Conservation (phyloP, 495 filamentous ascomycete species). For the Parathielavia appendiculata region DNA sequence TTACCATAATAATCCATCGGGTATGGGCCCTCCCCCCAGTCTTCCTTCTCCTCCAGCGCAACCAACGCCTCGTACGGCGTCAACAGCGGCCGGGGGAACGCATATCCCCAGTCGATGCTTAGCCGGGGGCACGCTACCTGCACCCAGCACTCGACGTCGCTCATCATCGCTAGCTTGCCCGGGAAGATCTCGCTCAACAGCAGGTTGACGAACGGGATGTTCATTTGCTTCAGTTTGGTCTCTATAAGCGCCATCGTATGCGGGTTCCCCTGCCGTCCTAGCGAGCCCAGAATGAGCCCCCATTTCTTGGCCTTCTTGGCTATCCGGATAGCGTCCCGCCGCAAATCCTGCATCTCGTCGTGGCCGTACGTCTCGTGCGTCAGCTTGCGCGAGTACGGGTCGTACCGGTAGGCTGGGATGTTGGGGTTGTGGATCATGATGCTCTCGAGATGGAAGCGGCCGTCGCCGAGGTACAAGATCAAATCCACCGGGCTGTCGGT, state of each 20-base stretch:
- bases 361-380: constrained; percentile 88
- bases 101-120: constrained; percentile 99
- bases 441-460: constrained; percentile 92
- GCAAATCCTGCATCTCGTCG: constrained; percentile 76
- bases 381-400: constrained; percentile 88
- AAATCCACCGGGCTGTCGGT: constrained; percentile 57
- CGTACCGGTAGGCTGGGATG: constrained; percentile 90
- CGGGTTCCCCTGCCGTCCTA: constrained; percentile 93
- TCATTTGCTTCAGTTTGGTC: constrained; percentile 57
- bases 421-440: constrained; percentile 97
- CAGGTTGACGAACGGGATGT: constrained; percentile 74
- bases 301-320: constrained; percentile 77
- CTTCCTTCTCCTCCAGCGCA: constrained; percentile 68
- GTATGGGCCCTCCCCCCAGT: constrained; percentile 79
- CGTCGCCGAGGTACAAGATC: constrained; percentile 91
- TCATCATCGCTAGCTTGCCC: constrained; percentile 86
- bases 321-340: constrained; percentile 66
- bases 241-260: constrained; percentile 87
- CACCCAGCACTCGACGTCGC: constrained; percentile 93
- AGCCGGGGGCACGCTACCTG: constrained; percentile 92
- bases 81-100: constrained; percentile 79
- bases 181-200: constrained; percentile 93
- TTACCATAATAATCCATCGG: constrained; percentile 98
- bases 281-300: constrained; percentile 88
- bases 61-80: constrained; percentile 95